Conservation (phyloP, 2,329 filamentous ascomycete genomes). For the Botrytis pseudocinerea region DNA sequence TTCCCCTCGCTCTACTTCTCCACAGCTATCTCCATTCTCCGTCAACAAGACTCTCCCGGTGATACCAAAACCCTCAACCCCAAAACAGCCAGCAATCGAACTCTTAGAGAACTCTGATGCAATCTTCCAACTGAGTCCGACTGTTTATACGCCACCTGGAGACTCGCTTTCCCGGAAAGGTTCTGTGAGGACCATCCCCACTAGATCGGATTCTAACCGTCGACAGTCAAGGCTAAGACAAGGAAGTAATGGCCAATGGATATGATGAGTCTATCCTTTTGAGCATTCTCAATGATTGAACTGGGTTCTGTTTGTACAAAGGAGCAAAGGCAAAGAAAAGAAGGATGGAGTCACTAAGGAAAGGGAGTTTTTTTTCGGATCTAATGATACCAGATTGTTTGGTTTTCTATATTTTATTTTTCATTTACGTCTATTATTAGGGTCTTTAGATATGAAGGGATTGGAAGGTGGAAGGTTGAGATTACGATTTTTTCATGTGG, state of each 20-base stretch:
- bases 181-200: background rate
- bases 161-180: conserved; percentile 22
- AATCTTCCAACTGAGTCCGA: conserved; percentile 47
- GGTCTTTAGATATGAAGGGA: background rate
- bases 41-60: conserved; percentile 33
- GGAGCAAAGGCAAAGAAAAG: no score
- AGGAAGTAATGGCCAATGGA: background rate
- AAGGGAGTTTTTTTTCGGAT: background rate
- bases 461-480: background rate
- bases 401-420: background rate
- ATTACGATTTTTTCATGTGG: background rate
- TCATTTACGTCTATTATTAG: background rate
- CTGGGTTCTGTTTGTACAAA: background rate
- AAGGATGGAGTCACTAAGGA: background rate
- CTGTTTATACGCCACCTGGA: conserved; percentile 48
- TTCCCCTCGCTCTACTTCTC: background rate
- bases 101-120: conserved; percentile 37
- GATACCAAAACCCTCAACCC: conserved; percentile 27
- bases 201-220: background rate
- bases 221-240: conserved; percentile 2
- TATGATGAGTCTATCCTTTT: background rate
- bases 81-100: conserved; percentile 33
- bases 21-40: conserved; percentile 1
- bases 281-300: background rate
- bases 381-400: conserved; percentile 7